Evolutionary conservation across 2,329 filamentous ascomycete species (phyloP), one percentile per base, ranked within the genome.

Genomic region (Aureobasidium zeae): DNA sequence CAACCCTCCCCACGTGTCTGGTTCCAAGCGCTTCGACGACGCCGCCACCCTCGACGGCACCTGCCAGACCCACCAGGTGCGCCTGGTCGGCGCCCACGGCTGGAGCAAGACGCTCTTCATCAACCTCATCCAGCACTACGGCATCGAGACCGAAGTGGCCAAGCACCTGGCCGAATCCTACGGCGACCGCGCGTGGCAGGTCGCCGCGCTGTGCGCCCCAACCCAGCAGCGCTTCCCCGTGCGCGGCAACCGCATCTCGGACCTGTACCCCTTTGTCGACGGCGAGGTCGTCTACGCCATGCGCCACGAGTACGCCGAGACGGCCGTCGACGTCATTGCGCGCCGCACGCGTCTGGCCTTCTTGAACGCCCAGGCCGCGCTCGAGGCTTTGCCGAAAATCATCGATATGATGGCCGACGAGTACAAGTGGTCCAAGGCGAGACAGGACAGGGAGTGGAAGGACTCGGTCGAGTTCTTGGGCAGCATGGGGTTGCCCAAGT

Each of bases 101-200:
- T 93, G 81, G 69, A 87, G 81, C 63, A 87, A 87, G 65, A 86
- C 87, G 2, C 77, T 95, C 17, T 94, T 94, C 68, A 94, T 95
- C 71, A 88, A 89, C 63, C 70, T 95, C 25, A 91, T 94, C 58
- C 87, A 95, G 63, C 85, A 94, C 66, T 94, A 86, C 59, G 86
- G 86, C 50, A 68, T 95, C 45, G 88, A 94, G 64, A 94, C 86
- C 13, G 86, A 94, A 55, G 85, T 95, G 15, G 88, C 88, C 32
- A 84, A 86, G 66, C 87, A 95, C 64, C 73, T 95, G 24, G 83
- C 82, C 11, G 77, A 83, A 57, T 84, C 85, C 45, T 96, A 95
- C 60, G 88, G 89, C 52, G 88, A 95, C 64, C 79, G 88, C 46
- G 86, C 88, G 15, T 95, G 88, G 88, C 82, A 83, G 12, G 86